Base-by-base conservation (phyloP, 78 protist genomes). In the Dictyostelium intermedium region DNA sequence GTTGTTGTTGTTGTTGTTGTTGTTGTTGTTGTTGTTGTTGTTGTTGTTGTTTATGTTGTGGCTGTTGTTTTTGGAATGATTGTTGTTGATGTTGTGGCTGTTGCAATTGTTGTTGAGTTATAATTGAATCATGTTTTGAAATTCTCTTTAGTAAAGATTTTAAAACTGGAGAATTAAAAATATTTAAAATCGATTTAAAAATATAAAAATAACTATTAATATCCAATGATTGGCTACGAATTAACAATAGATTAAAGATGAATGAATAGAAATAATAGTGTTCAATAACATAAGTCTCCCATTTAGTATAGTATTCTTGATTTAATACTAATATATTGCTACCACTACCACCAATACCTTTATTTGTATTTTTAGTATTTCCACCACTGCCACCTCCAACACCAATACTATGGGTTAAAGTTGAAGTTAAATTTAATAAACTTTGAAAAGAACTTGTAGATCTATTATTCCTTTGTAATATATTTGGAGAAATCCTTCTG, bases 191-290 rank as follows among this genome's bases (percentile, higher is more conserved):
- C 6, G 34, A 1, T 47, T 47, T 80, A 47, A 80, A 16, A 5
- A 39, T 47, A 27, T 47, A 23, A 6, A 41, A n/a, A 30, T 13
- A 47, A 20, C 41, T 41, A 7, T 1, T n/a, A 2, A 80, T 18
- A 47, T 80, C 84, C 3, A 80, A 23, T 1, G 30, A 25, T 41
- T 16, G 39, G 8, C 41, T 23, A 20, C 66, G 41, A 13, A 79
- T 14, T 9, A 87, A 20, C 25, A 78, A 27, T 10, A 78, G 34
- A 41, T 76, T 77, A 45, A 87, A 87, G 11, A 87, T 39, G 27
- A 53, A 43, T 27, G 85, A 78, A 79, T 87, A 87, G 72, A 78
- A 39, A 45, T 87, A 87, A 41, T 61, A 87, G n/a, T 87, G 39
- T 5, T 87, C 85, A 3, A 66, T 79, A 5, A 87, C 70, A 66